Percentiles rank a stretch among this genome's conserved stretches.
phyloP scores from a whole-genome alignment of 176 grass and related monocot species.

The Oryza coarctata region DNA sequence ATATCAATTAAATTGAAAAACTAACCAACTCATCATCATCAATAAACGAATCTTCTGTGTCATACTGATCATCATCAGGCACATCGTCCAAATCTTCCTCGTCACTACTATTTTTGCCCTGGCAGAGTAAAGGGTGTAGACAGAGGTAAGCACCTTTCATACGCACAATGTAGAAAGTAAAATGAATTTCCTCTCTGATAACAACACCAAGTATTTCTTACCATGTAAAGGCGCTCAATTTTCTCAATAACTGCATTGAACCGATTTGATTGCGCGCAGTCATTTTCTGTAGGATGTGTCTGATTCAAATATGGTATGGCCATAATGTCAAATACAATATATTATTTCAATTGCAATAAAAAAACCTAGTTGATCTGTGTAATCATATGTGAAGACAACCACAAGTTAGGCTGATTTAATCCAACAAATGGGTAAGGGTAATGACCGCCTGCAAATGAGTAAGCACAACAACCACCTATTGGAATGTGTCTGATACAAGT shows the following conservation, averaged over 20 bases:
- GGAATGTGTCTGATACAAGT: not conserved
- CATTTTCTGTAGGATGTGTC: conserved; percentile 50
- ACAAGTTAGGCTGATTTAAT: conserved; percentile 8
- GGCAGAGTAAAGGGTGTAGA: not conserved
- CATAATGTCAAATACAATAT: not conserved
- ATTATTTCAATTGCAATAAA: conserved; percentile 5
- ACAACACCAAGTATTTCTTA: conserved; percentile 22
- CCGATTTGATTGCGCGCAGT: conserved; percentile 53
- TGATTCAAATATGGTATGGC: conserved; percentile 31
- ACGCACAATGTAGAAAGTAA: not conserved
- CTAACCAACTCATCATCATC: conserved; percentile 76
- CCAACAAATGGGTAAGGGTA: not conserved
- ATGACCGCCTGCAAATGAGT: not conserved
- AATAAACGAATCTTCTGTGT: conserved; percentile 87
- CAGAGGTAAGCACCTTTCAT: not conserved
- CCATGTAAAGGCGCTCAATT: conserved; percentile 81
- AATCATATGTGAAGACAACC: not conserved
- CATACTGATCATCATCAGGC: conserved; percentile 82
- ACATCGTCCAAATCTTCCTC: conserved; percentile 67
- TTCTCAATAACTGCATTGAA: conserved; percentile 89
- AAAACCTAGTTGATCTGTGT: not conserved
- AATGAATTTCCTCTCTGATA: not conserved
- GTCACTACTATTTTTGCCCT: conserved; percentile 77
- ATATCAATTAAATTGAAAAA: conserved; percentile 26
- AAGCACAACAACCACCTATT: not conserved